Conservation (phyloP, 1,284 basidiomycete genomes). For the Ganoderma leucocontextum region DNA sequence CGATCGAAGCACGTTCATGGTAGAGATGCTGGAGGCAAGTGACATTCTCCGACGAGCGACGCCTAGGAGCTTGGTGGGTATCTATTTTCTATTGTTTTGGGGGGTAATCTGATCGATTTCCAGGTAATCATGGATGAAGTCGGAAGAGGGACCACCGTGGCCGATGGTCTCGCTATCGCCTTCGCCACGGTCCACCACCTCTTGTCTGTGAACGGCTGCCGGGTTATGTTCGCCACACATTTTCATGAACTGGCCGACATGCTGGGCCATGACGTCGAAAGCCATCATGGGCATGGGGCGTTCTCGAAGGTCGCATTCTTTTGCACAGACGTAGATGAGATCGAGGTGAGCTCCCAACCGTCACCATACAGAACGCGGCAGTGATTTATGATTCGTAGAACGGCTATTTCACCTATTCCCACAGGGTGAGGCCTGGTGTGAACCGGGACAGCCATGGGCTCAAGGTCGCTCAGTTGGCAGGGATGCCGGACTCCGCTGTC, state of each 20-base stretch:
- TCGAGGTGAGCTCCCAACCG: slow-evolving; percentile 57
- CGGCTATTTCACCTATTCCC: slow-evolving; percentile 84
- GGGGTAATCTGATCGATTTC: neutral
- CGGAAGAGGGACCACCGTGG: slow-evolving; percentile 92
- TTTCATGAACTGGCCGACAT: slow-evolving; percentile 94
- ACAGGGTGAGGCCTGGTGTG: slow-evolving; percentile 83
- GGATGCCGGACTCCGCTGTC: slow-evolving; percentile 77
- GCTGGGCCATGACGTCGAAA: slow-evolving; percentile 63
- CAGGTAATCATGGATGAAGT: slow-evolving; percentile 99
- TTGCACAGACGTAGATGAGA: slow-evolving; percentile 88
- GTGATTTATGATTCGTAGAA: slow-evolving; percentile 53
- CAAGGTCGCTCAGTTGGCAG: slow-evolving; percentile 89
- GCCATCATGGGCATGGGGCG: slow-evolving; percentile 49
- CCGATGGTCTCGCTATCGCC: slow-evolving; percentile 93
- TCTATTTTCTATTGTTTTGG: neutral
- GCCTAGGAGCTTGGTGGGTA: slow-evolving; percentile 75
- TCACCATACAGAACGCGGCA: neutral
- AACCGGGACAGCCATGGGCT: slow-evolving; percentile 94
- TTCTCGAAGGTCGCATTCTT: slow-evolving; percentile 81
- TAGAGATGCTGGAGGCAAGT: slow-evolving; percentile 89
- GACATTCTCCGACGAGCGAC: slow-evolving; percentile 88
- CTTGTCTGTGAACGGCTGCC: slow-evolving; percentile 75
- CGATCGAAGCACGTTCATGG: slow-evolving; percentile 95
- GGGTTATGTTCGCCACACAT: slow-evolving; percentile 95
- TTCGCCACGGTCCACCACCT: slow-evolving; percentile 92